A percentile compares a stretch with the other conserved stretches of the same genome.
Evolutionary conservation across 163 green algal species (phyloP).

Genomic region (Chlorella variabilis): DNA sequence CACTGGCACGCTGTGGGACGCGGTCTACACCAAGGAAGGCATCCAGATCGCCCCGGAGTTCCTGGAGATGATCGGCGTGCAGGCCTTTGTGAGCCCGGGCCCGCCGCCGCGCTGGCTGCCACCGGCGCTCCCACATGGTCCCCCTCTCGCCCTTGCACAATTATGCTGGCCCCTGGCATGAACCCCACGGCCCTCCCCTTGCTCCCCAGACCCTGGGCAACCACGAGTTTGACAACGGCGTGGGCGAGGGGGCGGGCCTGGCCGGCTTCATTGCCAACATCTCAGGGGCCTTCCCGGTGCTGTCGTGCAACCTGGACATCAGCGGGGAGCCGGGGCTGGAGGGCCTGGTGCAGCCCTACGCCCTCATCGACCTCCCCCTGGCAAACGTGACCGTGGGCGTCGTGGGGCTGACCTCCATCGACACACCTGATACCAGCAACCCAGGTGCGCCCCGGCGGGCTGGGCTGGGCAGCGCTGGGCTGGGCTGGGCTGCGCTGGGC

Average conservation of each 20-base stretch:
- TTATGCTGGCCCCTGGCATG: too few relatives aligned
- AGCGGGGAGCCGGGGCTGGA: neutral
- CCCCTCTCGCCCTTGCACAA: too few relatives aligned
- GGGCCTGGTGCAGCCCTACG: neutral
- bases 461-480: too few relatives aligned
- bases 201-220: conserved; percentile 5
- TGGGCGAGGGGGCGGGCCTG: too few relatives aligned
- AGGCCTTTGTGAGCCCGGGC: neutral
- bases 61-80: neutral
- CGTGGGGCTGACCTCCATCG: conserved; percentile 2
- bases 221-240: neutral
- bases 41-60: neutral
- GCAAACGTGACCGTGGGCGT: neutral
- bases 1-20: neutral
- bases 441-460: too few relatives aligned
- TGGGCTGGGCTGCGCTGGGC: too few relatives aligned
- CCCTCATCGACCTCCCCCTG: neutral
- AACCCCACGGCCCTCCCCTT: too few relatives aligned
- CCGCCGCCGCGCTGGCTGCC: too few relatives aligned
- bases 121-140: too few relatives aligned
- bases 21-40: neutral
- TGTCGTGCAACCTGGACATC: conserved; percentile 13
- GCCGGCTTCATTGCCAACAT: neutral
- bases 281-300: neutral
- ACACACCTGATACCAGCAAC: neutral